Percentiles rank a stretch among this genome's conserved stretches.
These are phyloP conservation scores for Musa itinerans DNA, from an alignment of 176 grass and related monocot species.

Conservation along the genomic window DNA sequence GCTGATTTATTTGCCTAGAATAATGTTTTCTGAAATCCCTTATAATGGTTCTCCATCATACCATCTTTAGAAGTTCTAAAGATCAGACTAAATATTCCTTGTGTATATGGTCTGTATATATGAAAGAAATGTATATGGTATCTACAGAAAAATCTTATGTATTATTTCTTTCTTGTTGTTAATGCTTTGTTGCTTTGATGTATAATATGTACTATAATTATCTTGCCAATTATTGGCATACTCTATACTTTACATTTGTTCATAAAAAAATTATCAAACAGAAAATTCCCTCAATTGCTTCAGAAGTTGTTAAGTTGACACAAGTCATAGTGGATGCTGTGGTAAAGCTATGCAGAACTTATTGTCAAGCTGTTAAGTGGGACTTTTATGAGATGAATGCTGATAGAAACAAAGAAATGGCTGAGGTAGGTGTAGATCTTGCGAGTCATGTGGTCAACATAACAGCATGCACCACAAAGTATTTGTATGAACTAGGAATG, in stretches of 20 bases:
- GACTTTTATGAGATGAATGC: conserved; percentile 21
- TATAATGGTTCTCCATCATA: too few species aligned
- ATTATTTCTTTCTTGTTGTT: background rate
- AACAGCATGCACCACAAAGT: conserved; percentile 45
- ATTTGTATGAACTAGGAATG: conserved; percentile 61
- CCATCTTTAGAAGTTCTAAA: too few species aligned
- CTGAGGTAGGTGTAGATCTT: conserved; percentile 29
- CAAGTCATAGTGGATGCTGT: conserved; percentile 67
- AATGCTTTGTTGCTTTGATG: background rate
- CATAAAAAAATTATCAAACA: conserved; percentile 17
- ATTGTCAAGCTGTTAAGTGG: conserved; percentile 43
- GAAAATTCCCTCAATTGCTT: conserved; percentile 45
- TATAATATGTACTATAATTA: background rate
- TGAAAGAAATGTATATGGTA: too few species aligned
- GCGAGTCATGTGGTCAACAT: conserved; percentile 29
- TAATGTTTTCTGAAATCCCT: too few species aligned
- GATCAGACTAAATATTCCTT: too few species aligned
- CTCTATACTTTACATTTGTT: background rate
- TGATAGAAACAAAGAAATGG: conserved; percentile 23
- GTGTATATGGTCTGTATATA: too few species aligned
- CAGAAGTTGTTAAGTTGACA: conserved; percentile 48
- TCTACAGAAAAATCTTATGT: background rate
- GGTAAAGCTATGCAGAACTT: conserved; percentile 58
- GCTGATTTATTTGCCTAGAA: too few species aligned
- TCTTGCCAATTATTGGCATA: background rate